phyloP scores from a whole-genome alignment of 805 yeast genomes.

The Saccharomyces jurei region DNA sequence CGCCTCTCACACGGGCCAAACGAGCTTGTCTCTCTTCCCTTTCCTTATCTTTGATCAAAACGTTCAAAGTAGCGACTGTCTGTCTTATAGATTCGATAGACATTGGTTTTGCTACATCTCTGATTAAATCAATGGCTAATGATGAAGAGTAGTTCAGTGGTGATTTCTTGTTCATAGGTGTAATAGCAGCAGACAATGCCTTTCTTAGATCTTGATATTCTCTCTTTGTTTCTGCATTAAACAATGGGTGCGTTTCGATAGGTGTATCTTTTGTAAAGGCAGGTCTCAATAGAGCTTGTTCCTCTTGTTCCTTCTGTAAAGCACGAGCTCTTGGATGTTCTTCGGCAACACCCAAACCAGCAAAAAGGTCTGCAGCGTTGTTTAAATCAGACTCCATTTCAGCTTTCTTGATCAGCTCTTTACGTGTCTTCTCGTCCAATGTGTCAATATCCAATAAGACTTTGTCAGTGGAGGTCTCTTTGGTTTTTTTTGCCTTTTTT shows the following conservation, averaged over 20 bases:
- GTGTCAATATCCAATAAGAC: slow-evolving; percentile 51
- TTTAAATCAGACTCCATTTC: slow-evolving; percentile 81
- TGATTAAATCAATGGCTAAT: slow-evolving; percentile 74
- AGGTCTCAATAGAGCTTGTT: slow-evolving; percentile 25
- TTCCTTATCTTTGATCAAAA: slow-evolving; percentile 74
- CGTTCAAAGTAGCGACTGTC: slow-evolving; percentile 76
- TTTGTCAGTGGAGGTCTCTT: slow-evolving; percentile 32
- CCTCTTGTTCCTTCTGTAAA: slow-evolving; percentile 30
- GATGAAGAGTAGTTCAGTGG: slow-evolving; percentile 60
- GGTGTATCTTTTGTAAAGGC: slow-evolving; percentile 44
- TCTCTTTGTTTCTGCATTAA: slow-evolving; percentile 64
- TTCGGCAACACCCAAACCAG: slow-evolving; percentile 51
- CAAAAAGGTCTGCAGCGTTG: slow-evolving; percentile 88
- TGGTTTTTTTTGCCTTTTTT: slow-evolving; percentile 29
- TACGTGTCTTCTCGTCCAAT: slow-evolving; percentile 67
- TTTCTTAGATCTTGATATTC: slow-evolving; percentile 76
- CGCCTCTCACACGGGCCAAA: slow-evolving; percentile 64
- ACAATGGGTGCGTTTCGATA: slow-evolving; percentile 67
- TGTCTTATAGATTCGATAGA: slow-evolving; percentile 76
- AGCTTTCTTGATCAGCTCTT: slow-evolving; percentile 66
- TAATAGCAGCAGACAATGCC: slow-evolving; percentile 54
- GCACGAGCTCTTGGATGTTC: slow-evolving; percentile 39
- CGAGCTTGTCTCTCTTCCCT: slow-evolving; percentile 85
- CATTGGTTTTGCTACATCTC: slow-evolving; percentile 79
- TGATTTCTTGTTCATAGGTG: slow-evolving; percentile 53